Evolutionary conservation across 495 filamentous ascomycete genomes (phyloP).

Genomic region (Xylaria cubensis): DNA sequence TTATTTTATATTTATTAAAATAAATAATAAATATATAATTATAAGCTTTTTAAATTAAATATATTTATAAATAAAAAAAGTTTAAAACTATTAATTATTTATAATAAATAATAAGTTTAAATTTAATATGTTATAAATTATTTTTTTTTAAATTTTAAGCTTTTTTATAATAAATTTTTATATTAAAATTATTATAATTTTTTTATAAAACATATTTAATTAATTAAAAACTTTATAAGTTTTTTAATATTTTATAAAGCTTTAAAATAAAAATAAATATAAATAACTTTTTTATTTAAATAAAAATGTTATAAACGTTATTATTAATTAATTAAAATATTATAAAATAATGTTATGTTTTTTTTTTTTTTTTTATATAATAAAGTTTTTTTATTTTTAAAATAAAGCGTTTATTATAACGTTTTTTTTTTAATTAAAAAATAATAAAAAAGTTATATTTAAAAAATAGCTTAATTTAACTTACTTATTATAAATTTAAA

Average conservation of each 20-base stretch:
- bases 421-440: neutral
- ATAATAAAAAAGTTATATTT: constrained; percentile 2
- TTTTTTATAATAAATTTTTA: neutral
- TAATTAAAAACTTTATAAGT: neutral
- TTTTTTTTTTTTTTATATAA: neutral
- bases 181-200: neutral
- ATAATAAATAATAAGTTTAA: neutral
- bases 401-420: neutral
- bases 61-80: neutral
- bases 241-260: neutral
- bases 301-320: neutral
- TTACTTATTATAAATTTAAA: no score
- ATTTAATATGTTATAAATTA: neutral
- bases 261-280: neutral
- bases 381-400: neutral
- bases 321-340: neutral
- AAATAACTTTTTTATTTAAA: neutral
- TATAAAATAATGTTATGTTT: neutral
- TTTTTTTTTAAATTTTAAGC: neutral
- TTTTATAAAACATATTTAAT: neutral
- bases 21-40: neutral
- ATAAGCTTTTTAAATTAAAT: neutral
- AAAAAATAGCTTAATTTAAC: neutral
- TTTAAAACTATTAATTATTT: neutral
- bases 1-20: neutral